Base-by-base conservation (phyloP, 2,329 filamentous ascomycete genomes). In the Scedosporium aurantiacum region DNA sequence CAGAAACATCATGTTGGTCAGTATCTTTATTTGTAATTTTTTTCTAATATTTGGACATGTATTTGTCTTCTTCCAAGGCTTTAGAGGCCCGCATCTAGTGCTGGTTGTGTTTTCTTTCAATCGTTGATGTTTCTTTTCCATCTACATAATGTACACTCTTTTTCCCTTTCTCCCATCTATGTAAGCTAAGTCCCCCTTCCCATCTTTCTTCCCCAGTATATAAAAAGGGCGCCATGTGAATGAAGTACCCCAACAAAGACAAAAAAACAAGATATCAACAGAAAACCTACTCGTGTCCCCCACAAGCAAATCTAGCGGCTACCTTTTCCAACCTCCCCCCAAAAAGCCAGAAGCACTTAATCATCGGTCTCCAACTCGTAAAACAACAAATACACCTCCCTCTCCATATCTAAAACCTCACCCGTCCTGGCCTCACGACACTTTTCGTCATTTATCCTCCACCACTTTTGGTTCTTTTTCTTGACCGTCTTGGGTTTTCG, bases 381-480 rank as follows among this genome's bases (percentile, higher is more conserved):
- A 73, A 99, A 99, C 59, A 99, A 74, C 70, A 99, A 77, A 72
- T 99, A 99, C 0, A 97, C 93, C 74, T 99, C 94, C 68, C 87
- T 88, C 74, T 97, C 91, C 91, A 97, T 96, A 6, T 86, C 85
- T 62, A 99, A 73, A 5, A 99, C 91, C 67, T 99, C 94, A 61
- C 82, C 84, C 5, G 92, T 97, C 78, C 92, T 96, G 66, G 91
- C 88, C 74, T 97, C 93, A 70, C 93, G 94, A 68, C 97, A 85
- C 74, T 95, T 96, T 66, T 99, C 94, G 71, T 99, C 94, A 66
- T 92, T 97, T 66, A 99, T 96, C 41, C 94, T 85, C 94, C 94
- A 99, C 94, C 94, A 99, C 47, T 88, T 55, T 65, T 73, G 85
- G 69, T 95, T 88, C 69, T 83, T 85, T 63, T 82, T 84, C 10